phyloP scores from a whole-genome alignment of 768 basidiomycete species.

The Tremella fuciformis region DNA sequence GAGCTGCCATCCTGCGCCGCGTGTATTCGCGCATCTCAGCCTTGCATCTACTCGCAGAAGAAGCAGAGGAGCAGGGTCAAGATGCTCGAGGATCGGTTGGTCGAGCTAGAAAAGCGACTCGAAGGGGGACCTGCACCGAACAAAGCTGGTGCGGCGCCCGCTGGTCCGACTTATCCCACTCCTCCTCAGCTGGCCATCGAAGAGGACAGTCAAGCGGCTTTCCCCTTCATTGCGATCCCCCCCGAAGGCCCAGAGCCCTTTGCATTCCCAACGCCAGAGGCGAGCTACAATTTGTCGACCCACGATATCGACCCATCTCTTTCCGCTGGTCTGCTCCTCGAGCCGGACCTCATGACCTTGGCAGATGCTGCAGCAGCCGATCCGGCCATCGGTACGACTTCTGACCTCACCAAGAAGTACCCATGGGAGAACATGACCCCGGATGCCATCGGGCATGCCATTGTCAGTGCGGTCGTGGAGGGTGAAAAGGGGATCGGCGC shows the following conservation, averaged over 20 bases:
- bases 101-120: slow-evolving; percentile 40
- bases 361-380: slow-evolving; percentile 43
- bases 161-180: too few relatives aligned
- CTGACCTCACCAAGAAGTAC: slow-evolving; percentile 1
- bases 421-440: slow-evolving; percentile 31
- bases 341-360: slow-evolving; percentile 47
- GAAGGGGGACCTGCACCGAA: slow-evolving; percentile 9
- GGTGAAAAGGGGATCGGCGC: slow-evolving; percentile 34
- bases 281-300: slow-evolving; percentile 17
- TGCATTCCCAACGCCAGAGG: slow-evolving; percentile 6
- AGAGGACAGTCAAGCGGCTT: neutral
- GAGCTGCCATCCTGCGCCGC: slow-evolving; percentile 32
- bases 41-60: slow-evolving; percentile 42
- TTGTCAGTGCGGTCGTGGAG: slow-evolving; percentile 25
- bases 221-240: neutral
- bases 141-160: too few relatives aligned
- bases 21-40: slow-evolving; percentile 24
- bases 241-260: neutral
- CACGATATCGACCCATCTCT: slow-evolving; percentile 2
- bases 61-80: slow-evolving; percentile 38
- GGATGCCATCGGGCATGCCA: slow-evolving; percentile 22
- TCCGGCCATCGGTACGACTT: neutral
- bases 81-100: slow-evolving; percentile 38
- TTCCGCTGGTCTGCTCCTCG: slow-evolving; percentile 5
- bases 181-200: neutral